Percentiles rank a stretch among this genome's conserved stretches.
These are phyloP conservation scores for Leccinum subrobustum DNA, from an alignment of 1,284 basidiomycete genomes.

Conservation along the genomic window DNA sequence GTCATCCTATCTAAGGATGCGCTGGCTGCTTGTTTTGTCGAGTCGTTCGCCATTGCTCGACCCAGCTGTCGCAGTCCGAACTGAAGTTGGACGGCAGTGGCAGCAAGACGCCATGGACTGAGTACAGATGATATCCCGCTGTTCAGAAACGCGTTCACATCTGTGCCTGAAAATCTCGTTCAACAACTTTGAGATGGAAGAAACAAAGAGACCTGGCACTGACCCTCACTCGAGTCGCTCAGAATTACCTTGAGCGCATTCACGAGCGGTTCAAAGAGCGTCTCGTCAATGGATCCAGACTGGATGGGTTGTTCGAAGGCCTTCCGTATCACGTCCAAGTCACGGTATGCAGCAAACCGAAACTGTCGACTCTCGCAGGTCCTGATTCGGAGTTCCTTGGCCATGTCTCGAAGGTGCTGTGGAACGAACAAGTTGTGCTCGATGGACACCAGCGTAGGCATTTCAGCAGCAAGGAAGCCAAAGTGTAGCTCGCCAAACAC, in stretches of 20 bases:
- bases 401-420: constrained; percentile 46
- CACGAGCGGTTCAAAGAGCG: constrained; percentile 61
- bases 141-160: constrained; percentile 50
- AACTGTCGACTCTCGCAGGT: constrained; percentile 64
- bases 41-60: constrained; percentile 56
- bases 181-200: too few species aligned
- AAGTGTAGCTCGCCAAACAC: constrained; percentile 68
- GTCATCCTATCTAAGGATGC: constrained; percentile 62
- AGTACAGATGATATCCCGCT: constrained; percentile 64
- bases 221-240: constrained; percentile 51
- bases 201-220: neutral
- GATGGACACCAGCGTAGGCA: constrained; percentile 66
- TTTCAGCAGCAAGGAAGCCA: constrained; percentile 53
- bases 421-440: constrained; percentile 59
- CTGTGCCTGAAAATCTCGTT: constrained; percentile 30
- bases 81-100: constrained; percentile 74
- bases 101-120: constrained; percentile 79
- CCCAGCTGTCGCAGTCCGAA: constrained; percentile 71
- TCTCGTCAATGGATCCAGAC: constrained; percentile 47
- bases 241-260: constrained; percentile 62
- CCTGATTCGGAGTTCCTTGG: constrained; percentile 49
- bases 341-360: constrained; percentile 67
- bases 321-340: constrained; percentile 63
- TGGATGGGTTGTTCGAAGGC: constrained; percentile 66
- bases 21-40: constrained; percentile 50